phyloP scores from a whole-genome alignment of 805 yeast species.

The Yarrowia bubula region DNA sequence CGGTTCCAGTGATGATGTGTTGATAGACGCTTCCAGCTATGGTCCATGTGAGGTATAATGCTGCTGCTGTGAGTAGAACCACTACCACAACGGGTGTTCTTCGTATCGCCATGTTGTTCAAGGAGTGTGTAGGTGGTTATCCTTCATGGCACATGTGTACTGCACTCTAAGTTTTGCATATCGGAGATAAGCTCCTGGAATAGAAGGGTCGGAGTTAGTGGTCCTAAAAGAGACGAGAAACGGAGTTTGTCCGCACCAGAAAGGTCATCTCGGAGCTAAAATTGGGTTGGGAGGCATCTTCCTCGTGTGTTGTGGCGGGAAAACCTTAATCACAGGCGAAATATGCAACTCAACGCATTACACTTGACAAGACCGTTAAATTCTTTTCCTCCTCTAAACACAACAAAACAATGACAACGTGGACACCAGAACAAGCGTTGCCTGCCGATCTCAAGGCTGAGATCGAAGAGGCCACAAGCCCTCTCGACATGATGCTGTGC shows the following conservation, averaged over 20 bases:
- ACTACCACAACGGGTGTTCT: background rate
- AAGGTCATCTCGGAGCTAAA: background rate
- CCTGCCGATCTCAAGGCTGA: conserved; percentile 4
- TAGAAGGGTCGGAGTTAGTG: background rate
- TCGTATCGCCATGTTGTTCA: background rate
- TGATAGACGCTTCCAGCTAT: background rate
- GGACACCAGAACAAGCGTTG: conserved; percentile 15
- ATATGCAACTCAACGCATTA: background rate
- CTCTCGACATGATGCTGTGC: conserved; percentile 4
- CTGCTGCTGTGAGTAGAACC: background rate
- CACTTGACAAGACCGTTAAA: background rate
- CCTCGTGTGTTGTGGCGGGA: background rate
- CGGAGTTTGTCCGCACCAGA: background rate
- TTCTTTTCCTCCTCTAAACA: background rate
- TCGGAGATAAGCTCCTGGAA: no score
- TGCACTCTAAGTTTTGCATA: no score
- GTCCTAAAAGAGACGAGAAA: background rate
- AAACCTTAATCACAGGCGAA: background rate
- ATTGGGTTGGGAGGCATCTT: background rate
- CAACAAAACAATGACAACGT: background rate
- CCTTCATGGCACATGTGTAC: background rate
- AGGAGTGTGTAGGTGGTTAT: background rate
- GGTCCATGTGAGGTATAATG: background rate
- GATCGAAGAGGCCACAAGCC: conserved; percentile 6
- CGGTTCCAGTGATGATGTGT: background rate